phyloP scores from a whole-genome alignment of 1,284 basidiomycete species.

The Porodaedalea pini region DNA sequence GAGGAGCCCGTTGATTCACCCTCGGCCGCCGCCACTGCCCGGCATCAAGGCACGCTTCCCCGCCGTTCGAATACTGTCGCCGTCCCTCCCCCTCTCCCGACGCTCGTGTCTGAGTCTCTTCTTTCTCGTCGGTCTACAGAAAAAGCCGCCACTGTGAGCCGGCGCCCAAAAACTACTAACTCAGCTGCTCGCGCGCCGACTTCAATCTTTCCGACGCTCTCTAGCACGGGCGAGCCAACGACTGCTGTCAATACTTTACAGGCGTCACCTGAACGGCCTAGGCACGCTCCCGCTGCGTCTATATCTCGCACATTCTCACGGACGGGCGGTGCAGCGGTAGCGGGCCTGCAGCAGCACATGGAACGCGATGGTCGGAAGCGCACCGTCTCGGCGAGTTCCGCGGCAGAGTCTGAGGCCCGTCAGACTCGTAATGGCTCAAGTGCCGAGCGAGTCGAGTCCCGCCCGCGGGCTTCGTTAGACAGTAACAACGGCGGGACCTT shows the following conservation, averaged over 20 bases:
- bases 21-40: slow-evolving; percentile 5
- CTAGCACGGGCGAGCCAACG: slow-evolving; percentile 55
- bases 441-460: background rate
- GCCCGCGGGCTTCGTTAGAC: slow-evolving; percentile 11
- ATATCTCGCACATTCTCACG: slow-evolving; percentile 58
- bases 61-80: slow-evolving; percentile 32
- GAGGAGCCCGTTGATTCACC: slow-evolving; percentile 19
- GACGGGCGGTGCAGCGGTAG: slow-evolving; percentile 52
- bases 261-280: slow-evolving; percentile 32
- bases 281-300: slow-evolving; percentile 38
- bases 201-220: slow-evolving; percentile 36
- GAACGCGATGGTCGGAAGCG: slow-evolving; percentile 40
- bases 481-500: slow-evolving; percentile 4
- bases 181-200: slow-evolving; percentile 47
- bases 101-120: slow-evolving; percentile 53
- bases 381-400: slow-evolving; percentile 33
- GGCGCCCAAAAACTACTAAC: slow-evolving; percentile 47
- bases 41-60: slow-evolving; percentile 1
- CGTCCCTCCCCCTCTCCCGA: slow-evolving; percentile 56
- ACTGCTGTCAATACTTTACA: slow-evolving; percentile 65
- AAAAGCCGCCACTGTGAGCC: slow-evolving; percentile 32
- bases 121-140: slow-evolving; percentile 32
- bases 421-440: slow-evolving; percentile 2
- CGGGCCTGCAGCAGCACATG: slow-evolving; percentile 51
- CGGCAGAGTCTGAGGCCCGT: slow-evolving; percentile 2